phyloP scores from a whole-genome alignment of 768 basidiomycete species.

The Tulasnella sp. region DNA sequence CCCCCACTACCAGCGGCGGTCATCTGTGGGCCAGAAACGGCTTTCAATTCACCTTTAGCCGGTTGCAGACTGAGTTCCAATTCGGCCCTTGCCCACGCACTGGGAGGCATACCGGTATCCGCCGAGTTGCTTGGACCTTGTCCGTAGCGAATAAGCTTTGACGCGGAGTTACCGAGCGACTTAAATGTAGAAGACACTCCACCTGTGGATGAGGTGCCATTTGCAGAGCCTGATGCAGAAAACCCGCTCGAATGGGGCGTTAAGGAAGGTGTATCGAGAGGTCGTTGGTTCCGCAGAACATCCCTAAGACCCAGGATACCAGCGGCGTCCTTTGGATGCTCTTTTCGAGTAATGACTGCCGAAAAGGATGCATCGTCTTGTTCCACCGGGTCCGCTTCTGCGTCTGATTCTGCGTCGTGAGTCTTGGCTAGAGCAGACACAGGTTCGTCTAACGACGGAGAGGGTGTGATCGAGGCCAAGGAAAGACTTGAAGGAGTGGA shows the following conservation, averaged over 20 bases:
- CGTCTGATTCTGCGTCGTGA: constrained; percentile 45
- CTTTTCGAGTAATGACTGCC: constrained; percentile 58
- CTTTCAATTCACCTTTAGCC: constrained; percentile 46
- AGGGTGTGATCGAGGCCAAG: neutral
- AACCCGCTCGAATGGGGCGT: constrained; percentile 29
- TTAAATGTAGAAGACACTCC: constrained; percentile 25
- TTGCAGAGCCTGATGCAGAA: constrained; percentile 28
- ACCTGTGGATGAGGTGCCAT: constrained; percentile 27
- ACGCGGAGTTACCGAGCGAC: constrained; percentile 25
- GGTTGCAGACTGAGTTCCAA: constrained; percentile 52
- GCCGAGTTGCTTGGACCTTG: neutral
- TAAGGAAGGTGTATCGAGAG: constrained; percentile 38
- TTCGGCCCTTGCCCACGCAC: constrained; percentile 57
- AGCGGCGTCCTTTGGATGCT: constrained; percentile 58
- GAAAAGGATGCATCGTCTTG: constrained; percentile 49
- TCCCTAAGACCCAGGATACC: constrained; percentile 58
- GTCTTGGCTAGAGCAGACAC: neutral
- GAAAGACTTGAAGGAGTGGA: constrained; percentile 29
- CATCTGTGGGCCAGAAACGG: neutral
- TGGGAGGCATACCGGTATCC: constrained; percentile 19
- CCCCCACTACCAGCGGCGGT: constrained; percentile 4
- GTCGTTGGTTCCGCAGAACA: constrained; percentile 55
- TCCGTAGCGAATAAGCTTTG: constrained; percentile 23
- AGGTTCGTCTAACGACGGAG: neutral
- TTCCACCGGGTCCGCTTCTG: constrained; percentile 15